Evolutionary conservation across 1,139 yeast species (phyloP).

Genomic region (Sugiyamaella grinbergsii): DNA sequence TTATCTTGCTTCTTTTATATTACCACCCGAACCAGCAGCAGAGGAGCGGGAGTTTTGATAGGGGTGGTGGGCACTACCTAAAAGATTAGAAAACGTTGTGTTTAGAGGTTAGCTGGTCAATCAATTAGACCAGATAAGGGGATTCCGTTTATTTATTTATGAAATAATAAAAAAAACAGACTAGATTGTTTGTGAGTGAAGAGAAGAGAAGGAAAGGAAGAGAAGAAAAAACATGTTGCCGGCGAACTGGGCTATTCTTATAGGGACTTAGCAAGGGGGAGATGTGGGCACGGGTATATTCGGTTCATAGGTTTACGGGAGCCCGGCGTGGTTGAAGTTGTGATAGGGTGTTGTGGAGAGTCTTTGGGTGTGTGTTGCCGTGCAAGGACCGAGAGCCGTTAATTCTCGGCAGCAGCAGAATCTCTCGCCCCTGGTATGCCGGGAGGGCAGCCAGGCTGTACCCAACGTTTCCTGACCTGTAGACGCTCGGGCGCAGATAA

Average conservation of each 20-base stretch:
- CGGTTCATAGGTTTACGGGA: too few species aligned
- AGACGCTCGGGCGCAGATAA: not conserved
- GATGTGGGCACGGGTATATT: too few species aligned
- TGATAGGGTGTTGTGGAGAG: not conserved
- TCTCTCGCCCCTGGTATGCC: too few species aligned
- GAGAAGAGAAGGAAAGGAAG: not conserved
- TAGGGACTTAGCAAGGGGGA: not conserved
- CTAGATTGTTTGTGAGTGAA: not conserved
- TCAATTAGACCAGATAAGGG: constrained; percentile 15
- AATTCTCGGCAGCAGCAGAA: too few species aligned
- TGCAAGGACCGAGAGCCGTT: too few species aligned
- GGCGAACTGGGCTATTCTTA: not conserved
- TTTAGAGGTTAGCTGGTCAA: constrained; percentile 9
- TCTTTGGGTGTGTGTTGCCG: not conserved
- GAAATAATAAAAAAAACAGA: not conserved
- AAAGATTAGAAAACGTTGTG: constrained; percentile 41
- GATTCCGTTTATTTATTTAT: too few species aligned
- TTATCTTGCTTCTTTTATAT: constrained; percentile 28
- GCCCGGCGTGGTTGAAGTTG: too few species aligned
- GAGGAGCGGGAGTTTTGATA: constrained; percentile 42
- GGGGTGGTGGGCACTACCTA: constrained; percentile 43
- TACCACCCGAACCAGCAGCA: constrained; percentile 44
- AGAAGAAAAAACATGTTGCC: not conserved
- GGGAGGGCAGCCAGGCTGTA: too few species aligned
- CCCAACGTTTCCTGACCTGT: not conserved